Percentiles rank a stretch among this genome's conserved stretches.
These are phyloP conservation scores for Backusella morwellensis DNA, from an alignment of 192 early-diverging fungal species.

Conservation along the genomic window DNA sequence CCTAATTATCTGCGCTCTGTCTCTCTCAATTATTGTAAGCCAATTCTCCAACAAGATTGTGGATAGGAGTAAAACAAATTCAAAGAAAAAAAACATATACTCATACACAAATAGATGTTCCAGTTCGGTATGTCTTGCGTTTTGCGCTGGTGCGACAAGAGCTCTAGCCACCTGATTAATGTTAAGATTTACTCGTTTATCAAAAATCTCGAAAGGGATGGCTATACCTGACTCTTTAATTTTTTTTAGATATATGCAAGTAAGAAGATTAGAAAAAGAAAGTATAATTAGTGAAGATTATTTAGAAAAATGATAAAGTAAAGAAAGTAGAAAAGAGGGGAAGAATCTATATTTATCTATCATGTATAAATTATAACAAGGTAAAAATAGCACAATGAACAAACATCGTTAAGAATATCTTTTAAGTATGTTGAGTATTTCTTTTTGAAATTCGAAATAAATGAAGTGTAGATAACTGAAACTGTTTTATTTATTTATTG, in stretches of 20 bases:
- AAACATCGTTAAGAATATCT: background rate
- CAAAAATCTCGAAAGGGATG: background rate
- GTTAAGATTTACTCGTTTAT: background rate
- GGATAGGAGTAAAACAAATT: background rate
- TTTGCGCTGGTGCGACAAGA: background rate
- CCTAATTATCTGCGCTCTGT: background rate
- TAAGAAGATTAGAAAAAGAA: background rate
- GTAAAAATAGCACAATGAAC: background rate
- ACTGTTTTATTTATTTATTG: background rate
- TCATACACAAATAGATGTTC: background rate
- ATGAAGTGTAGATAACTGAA: background rate
- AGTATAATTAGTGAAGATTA: background rate
- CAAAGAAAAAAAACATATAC: background rate
- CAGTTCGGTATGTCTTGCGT: background rate
- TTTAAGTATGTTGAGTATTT: background rate
- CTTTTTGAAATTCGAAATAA: background rate
- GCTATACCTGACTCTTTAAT: background rate
- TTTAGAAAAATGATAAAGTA: background rate
- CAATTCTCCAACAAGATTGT: background rate
- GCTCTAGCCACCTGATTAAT: background rate
- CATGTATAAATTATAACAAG: background rate
- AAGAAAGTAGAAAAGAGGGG: conserved; percentile 4
- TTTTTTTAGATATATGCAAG: background rate
- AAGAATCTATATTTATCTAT: background rate
- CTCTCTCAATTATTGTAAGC: background rate